Evolutionary conservation across 2,329 filamentous ascomycete genomes (phyloP).

Genomic region (Simplicillium sp.): DNA sequence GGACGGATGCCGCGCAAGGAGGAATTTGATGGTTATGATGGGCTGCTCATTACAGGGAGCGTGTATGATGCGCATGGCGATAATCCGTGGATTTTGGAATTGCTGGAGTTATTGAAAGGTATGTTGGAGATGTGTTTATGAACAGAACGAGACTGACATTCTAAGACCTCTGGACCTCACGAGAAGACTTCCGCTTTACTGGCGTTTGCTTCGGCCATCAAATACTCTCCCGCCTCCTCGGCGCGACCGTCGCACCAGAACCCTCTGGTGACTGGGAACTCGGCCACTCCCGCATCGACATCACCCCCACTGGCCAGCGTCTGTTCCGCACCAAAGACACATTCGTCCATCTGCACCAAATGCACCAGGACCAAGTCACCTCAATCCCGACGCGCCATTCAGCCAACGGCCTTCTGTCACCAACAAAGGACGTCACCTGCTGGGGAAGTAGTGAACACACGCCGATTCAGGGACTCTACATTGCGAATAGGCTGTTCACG

Average conservation of each 20-base stretch:
- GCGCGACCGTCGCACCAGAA: constrained; percentile 55
- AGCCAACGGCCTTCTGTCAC: constrained; percentile 24
- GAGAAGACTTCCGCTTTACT: constrained; percentile 48
- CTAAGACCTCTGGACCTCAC: constrained; percentile 36
- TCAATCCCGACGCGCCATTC: constrained; percentile 45
- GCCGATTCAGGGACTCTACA: constrained; percentile 65
- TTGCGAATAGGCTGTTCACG: constrained; percentile 53
- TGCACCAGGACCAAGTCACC: constrained; percentile 69
- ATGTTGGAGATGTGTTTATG: constrained; percentile 3
- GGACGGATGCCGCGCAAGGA: constrained; percentile 34
- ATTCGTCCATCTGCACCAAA: constrained; percentile 58
- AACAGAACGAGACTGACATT: no score
- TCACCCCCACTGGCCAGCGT: constrained; percentile 57
- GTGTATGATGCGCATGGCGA: constrained; percentile 62
- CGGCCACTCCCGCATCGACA: constrained; percentile 53
- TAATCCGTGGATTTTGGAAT: constrained; percentile 61
- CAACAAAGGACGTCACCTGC: constrained; percentile 33
- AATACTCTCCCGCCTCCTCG: constrained; percentile 63
- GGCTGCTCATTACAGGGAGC: constrained; percentile 63
- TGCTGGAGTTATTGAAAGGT: constrained; percentile 49
- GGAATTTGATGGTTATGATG: constrained; percentile 56
- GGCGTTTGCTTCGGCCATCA: constrained; percentile 80
- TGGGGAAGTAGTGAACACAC: constrained; percentile 59
- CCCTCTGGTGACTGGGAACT: constrained; percentile 63
- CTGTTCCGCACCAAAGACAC: constrained; percentile 50